A percentile compares a stretch with the other conserved stretches of the same genome.
Evolutionary conservation across 1,139 yeast species (phyloP).

Genomic region (Blastobotrys capitulatus): DNA sequence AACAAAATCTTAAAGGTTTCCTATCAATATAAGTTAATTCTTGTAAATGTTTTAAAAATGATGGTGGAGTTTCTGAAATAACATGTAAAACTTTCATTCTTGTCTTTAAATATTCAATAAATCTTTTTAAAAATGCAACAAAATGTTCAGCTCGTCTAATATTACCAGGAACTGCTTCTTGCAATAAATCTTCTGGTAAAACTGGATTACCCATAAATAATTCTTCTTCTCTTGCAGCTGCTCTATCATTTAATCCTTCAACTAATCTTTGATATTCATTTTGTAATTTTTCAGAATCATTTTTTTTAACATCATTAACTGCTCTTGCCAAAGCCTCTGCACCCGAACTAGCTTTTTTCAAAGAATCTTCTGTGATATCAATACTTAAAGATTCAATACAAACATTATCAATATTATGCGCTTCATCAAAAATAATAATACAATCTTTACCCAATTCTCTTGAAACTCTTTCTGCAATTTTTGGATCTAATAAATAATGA

Average conservation of each 20-base stretch:
- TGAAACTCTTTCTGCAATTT: constrained; percentile 93
- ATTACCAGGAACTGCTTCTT: constrained; percentile 96
- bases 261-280: constrained; percentile 89
- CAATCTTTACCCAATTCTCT: constrained; percentile 87
- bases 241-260: constrained; percentile 79
- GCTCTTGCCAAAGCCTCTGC: constrained; percentile 67
- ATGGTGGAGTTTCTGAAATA: constrained; percentile 91
- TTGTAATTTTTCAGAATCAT: constrained; percentile 78
- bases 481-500: constrained; percentile 93
- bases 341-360: constrained; percentile 74
- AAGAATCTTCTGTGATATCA: constrained; percentile 79
- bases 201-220: constrained; percentile 84
- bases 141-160: constrained; percentile 96
- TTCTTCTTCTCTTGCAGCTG: constrained; percentile 69
- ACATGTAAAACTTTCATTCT: constrained; percentile 97
- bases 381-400: constrained; percentile 92
- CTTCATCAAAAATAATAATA: constrained; percentile 94
- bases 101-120: constrained; percentile 90
- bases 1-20: constrained; percentile 86
- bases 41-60: constrained; percentile 86
- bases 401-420: constrained; percentile 97
- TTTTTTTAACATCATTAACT: constrained; percentile 77
- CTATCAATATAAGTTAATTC: constrained; percentile 88
- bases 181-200: constrained; percentile 73
- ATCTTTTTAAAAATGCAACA: constrained; percentile 82